Base-by-base conservation (phyloP, 306 rosid genomes). In the Heteromeles arbutifolia region DNA sequence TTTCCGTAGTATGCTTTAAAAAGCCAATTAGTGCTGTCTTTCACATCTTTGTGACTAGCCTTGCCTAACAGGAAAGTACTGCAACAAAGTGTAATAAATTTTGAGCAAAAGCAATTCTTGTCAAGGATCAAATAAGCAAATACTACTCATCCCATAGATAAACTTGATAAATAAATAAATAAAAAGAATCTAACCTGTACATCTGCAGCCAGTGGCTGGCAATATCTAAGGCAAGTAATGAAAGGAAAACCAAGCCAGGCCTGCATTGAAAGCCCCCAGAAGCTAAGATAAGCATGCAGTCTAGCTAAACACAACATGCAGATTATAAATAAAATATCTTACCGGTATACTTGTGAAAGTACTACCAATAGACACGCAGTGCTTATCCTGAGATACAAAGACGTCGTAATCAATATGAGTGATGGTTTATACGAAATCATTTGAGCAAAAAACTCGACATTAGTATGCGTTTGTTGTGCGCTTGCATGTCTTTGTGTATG, bases 201-300 rank as follows among this genome's bases (percentile, higher is more conserved):
- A 92, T 92, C 86, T 95, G 99, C 71, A 95, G 79, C 99, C 99
- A 95, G 88, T 95, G 99, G 93, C 99, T 95, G 29, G 82, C 88
- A 86, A 95, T 92, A 82, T 95, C 99, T 76, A 95, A 85, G 76
- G 99, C 96, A 57, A 95, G 97, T 85, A 95, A 80, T 81, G 93
- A 90, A 84, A 92, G 69, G 82, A 94, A 94, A 82, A 80, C 75
- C 76, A 90, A 78, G 80, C 97, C 93, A 81, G 98, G 98, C 93
- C 98, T 92, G 82, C 81, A 90, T 78, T 82, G 58, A 76, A 74
- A 39, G 34, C 82, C 79, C 80, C 74, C 70, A 64, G 64, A 79
- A 84, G 65, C 82, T 79, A 82, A 87, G 84, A 82, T 65, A 58
- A 56, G 52, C 62, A 74, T 32, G 80, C 81, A 72, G 43, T 21